Evolutionary conservation across 441 rosid genomes (phyloP).

Genomic region (Dalechampia spathulata): DNA sequence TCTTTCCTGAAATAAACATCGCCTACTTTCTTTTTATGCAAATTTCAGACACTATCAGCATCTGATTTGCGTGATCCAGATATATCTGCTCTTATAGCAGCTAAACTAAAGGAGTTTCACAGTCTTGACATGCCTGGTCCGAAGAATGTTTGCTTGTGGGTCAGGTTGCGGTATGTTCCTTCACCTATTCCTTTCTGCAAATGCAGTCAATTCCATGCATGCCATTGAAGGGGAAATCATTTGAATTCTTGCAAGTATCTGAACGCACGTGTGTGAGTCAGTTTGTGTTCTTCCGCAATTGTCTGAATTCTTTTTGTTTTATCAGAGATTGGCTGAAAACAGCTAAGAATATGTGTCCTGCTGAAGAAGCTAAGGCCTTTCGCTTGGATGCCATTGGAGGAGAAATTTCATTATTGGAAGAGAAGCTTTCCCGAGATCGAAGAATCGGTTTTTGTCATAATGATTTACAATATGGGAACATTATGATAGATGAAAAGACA

Average conservation of each 20-base stretch:
- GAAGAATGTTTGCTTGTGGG: constrained; percentile 60
- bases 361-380: constrained; percentile 67
- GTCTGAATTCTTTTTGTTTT: constrained; percentile 6
- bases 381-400: constrained; percentile 48
- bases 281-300: background rate
- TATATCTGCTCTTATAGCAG: constrained; percentile 67
- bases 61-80: constrained; percentile 68
- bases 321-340: constrained; percentile 73
- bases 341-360: constrained; percentile 49
- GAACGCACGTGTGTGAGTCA: background rate
- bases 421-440: constrained; percentile 37
- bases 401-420: constrained; percentile 56
- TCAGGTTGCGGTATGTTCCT: constrained; percentile 51
- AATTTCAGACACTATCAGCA: constrained; percentile 76
- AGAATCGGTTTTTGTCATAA: constrained; percentile 84
- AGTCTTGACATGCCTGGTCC: constrained; percentile 68
- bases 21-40: constrained; percentile 11
- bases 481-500: constrained; percentile 86
- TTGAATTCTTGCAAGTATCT: no score
- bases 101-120: constrained; percentile 83
- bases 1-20: constrained; percentile 1
- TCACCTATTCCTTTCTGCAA: background rate
- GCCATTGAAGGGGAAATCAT: no score
- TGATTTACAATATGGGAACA: constrained; percentile 91
- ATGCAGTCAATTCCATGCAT: no score